Conservation (phyloP, 441 rosid genomes). For the Euphorbia schlechtendalii region DNA sequence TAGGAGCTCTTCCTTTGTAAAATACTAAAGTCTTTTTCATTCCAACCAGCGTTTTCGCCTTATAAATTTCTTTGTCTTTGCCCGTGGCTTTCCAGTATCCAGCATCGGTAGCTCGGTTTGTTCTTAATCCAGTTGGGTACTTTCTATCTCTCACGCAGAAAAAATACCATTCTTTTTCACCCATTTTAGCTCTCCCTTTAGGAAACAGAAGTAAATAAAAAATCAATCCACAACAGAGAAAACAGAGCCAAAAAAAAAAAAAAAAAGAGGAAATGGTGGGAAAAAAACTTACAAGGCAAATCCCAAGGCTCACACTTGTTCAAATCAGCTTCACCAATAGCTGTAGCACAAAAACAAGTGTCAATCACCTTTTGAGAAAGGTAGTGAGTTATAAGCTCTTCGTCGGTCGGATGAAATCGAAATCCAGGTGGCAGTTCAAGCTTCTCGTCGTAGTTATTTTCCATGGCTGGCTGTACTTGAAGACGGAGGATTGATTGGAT, state of each 20-base stretch:
- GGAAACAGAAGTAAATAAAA: neutral
- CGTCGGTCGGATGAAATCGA: constrained; percentile 92
- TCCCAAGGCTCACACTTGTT: constrained; percentile 99
- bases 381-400: constrained; percentile 79
- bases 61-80: constrained; percentile 24
- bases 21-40: constrained; percentile 46
- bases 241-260: neutral
- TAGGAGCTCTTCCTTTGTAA: constrained; percentile 34
- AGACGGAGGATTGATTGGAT: too few relatives aligned
- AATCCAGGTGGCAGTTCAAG: constrained; percentile 91
- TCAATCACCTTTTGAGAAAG: constrained; percentile 60
- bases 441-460: constrained; percentile 30
- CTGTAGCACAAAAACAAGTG: constrained; percentile 47
- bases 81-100: constrained; percentile 32
- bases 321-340: constrained; percentile 82
- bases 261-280: neutral
- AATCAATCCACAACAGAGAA: neutral
- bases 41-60: constrained; percentile 24
- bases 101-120: constrained; percentile 27
- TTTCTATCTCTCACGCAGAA: constrained; percentile 34
- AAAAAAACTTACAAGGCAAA: constrained; percentile 37
- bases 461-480: constrained; percentile 34
- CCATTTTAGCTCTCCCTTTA: constrained; percentile 33
- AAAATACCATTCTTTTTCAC: constrained; percentile 36
- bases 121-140: constrained; percentile 32